Conservation (phyloP, 352 stramenopile species). For the Peronospora destructor region DNA sequence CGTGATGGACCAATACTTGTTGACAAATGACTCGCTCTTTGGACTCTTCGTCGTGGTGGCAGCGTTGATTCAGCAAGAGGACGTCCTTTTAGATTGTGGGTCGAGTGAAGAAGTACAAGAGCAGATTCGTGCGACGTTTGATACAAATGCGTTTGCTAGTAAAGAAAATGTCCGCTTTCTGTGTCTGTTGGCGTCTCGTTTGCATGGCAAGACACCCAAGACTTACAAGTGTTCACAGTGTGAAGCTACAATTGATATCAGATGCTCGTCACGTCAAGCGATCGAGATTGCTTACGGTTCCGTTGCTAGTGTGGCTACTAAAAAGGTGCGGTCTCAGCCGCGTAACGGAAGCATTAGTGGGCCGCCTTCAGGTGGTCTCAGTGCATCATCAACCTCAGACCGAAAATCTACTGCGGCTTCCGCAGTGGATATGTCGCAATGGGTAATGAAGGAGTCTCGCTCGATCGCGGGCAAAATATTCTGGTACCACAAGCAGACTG, state of each 20-base stretch:
- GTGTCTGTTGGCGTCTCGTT: conserved; percentile 48
- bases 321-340: conserved; percentile 20
- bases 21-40: conserved; percentile 63
- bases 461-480: conserved; percentile 72
- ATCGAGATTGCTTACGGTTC: conserved; percentile 57
- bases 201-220: conserved; percentile 55
- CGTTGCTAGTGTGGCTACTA: conserved; percentile 16
- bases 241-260: conserved; percentile 29
- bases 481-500: conserved; percentile 69
- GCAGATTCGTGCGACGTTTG: conserved; percentile 36
- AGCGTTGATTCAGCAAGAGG: conserved; percentile 38
- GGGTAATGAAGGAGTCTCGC: conserved; percentile 67
- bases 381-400: conserved; percentile 14
- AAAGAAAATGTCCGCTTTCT: conserved; percentile 46
- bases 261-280: conserved; percentile 44
- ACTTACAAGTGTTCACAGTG: conserved; percentile 55
- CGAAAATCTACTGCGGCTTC: conserved; percentile 30
- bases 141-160: conserved; percentile 26
- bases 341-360: conserved; percentile 16
- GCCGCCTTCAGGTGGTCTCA: conserved; percentile 15
- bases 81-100: conserved; percentile 30
- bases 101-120: conserved; percentile 36
- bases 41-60: conserved; percentile 67
- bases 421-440: conserved; percentile 73
- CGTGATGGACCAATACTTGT: conserved; percentile 74